Conservation (phyloP, 169 alveolate species). For the Eimeria sp. region DNA sequence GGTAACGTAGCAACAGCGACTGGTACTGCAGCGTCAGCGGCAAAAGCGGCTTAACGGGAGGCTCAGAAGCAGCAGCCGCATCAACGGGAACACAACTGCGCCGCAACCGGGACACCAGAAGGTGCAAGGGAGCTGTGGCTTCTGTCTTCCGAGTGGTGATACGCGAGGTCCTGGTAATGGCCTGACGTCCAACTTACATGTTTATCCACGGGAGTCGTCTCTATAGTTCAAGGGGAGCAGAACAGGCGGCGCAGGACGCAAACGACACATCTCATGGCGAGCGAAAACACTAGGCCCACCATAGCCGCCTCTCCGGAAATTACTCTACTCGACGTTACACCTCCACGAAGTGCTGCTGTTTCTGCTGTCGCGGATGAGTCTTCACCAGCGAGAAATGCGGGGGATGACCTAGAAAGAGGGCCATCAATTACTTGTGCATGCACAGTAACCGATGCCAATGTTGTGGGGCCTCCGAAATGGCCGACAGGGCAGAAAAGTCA, state of each 20-base stretch:
- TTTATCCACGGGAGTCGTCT: not conserved
- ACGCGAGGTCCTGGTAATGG: not conserved
- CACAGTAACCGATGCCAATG: not conserved
- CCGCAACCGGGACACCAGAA: not conserved
- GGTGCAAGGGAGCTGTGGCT: not conserved
- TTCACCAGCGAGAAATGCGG: not conserved
- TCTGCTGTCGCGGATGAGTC: not conserved
- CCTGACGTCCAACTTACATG: not conserved
- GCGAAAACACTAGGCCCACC: not conserved
- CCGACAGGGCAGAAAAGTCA: not conserved
- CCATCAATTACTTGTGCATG: not conserved
- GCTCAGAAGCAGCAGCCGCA: not conserved
- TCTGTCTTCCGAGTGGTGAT: constrained; percentile 8
- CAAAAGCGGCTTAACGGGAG: not conserved
- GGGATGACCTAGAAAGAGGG: not conserved
- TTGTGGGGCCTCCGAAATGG: not conserved
- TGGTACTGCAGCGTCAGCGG: not conserved
- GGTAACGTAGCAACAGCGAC: not conserved
- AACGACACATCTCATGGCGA: not conserved
- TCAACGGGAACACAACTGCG: not conserved
- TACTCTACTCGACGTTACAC: not conserved
- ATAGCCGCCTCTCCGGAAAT: not conserved
- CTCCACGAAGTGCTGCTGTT: not conserved
- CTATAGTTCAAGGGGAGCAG: not conserved
- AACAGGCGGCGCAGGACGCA: not conserved